Conservation (phyloP, 192 early-diverging fungal species). For the Rhizoclosmatium sp. region DNA sequence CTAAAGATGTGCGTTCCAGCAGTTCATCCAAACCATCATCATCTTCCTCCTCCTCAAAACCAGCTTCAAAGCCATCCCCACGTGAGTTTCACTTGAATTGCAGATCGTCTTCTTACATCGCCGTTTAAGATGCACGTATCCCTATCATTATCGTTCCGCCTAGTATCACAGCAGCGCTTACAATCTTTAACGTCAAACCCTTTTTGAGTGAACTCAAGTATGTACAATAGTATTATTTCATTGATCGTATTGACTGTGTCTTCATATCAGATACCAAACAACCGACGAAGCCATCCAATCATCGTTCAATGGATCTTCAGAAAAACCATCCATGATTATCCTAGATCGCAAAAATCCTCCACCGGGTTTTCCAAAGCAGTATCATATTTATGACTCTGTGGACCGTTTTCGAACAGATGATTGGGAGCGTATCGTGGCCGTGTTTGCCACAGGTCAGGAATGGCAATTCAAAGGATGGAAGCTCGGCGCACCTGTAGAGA, state of each 20-base stretch:
- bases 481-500: conserved; percentile 81
- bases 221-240: conserved; percentile 23
- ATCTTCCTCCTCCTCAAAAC: neutral
- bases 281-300: conserved; percentile 65
- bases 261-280: conserved; percentile 16
- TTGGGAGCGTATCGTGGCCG: conserved; percentile 86
- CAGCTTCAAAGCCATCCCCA: conserved; percentile 20
- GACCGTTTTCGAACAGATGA: conserved; percentile 76
- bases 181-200: conserved; percentile 87
- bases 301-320: conserved; percentile 39
- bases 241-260: neutral
- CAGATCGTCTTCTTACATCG: neutral
- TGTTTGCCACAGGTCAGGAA: conserved; percentile 87
- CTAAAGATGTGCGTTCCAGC: neutral
- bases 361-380: conserved; percentile 62
- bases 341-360: conserved; percentile 67
- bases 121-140: conserved; percentile 44
- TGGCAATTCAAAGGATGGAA: conserved; percentile 97
- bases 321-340: conserved; percentile 71
- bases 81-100: neutral
- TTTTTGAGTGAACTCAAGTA: conserved; percentile 81
- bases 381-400: conserved; percentile 84
- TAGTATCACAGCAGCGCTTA: conserved; percentile 81
- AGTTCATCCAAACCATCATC: neutral
- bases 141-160: conserved; percentile 96